Conservation (phyloP, 495 filamentous ascomycete genomes). For the Acidiella bohemica region DNA sequence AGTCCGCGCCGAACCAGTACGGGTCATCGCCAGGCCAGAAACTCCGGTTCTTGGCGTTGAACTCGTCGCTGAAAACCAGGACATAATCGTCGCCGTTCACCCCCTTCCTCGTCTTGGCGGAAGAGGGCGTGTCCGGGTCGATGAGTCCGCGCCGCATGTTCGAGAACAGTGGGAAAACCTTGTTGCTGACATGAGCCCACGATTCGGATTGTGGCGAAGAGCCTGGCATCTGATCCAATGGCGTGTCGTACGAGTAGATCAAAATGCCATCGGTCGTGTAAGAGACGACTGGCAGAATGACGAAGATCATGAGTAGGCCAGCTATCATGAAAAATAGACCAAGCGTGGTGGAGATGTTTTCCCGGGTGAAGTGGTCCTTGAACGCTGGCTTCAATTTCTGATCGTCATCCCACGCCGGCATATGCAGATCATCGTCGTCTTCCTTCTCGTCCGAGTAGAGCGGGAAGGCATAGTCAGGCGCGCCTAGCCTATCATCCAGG, state of each 20-base stretch:
- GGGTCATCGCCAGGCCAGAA: conserved; percentile 67
- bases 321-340: conserved; percentile 31
- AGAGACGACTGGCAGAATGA: conserved; percentile 34
- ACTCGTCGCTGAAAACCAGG: conserved; percentile 71
- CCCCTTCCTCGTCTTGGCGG: conserved; percentile 42
- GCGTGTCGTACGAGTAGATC: conserved; percentile 19
- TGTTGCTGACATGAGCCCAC: conserved; percentile 30
- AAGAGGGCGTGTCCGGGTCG: conserved; percentile 57
- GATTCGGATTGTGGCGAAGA: conserved; percentile 13
- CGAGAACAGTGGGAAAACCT: conserved; percentile 37
- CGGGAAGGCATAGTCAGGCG: conserved; percentile 29
- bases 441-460: conserved; percentile 34
- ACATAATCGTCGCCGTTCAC: conserved; percentile 48
- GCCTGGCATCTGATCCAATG: conserved; percentile 23
- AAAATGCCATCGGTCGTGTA: conserved; percentile 24
- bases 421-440: conserved; percentile 37
- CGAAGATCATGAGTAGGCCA: conserved; percentile 35
- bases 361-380: conserved; percentile 30
- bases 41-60: conserved; percentile 54
- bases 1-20: conserved; percentile 53
- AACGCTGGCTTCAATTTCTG: conserved; percentile 28
- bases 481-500: conserved; percentile 33
- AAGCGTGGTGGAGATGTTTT: conserved; percentile 29
- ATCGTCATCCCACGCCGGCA: conserved; percentile 36
- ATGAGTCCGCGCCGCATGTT: conserved; percentile 50